Evolutionary conservation across 23 red algal species (phyloP), one percentile per base, ranked within the genome.

Genomic region (Cyanidium caldarium): DNA sequence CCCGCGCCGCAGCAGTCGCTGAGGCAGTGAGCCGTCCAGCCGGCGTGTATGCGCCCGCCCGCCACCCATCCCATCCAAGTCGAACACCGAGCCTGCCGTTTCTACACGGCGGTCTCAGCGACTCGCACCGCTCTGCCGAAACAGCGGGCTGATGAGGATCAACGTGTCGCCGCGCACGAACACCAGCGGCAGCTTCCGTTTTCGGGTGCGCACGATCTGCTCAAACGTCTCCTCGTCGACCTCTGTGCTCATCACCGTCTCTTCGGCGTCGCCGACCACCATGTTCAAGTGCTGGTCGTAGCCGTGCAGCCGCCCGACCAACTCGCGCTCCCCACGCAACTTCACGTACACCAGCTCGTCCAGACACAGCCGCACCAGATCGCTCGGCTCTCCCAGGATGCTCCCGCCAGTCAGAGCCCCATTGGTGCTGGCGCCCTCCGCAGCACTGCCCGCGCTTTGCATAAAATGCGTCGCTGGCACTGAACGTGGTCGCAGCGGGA

Each of bases 201-300:
- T 85, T 20, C 66, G 77, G 35, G 73, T 76, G 2, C 79, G 70
- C 28, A 98, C 34, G 12, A 98, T 83, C 72, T 98, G 68, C 74
- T 98, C 92, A 40, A 69, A 84, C 41, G 92, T 98, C 78, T 98
- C 92, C 38, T 82, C 71, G 68, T 98, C 92, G 16, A 88, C 76
- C 33, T 88, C 84, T 20, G 80, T 73, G 1, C 45, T 75, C 5
- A 71, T 79, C 41, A 86, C 57, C 23, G 84, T 98, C 71, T 98
- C 92, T 39, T 88, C 79, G 2, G 84, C 92, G 67, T 98, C 83
- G 30, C 84, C 82, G 2, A 98, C 66, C 33, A 98, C 78, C 80
- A 98, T 78, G 65, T 98, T 98, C 46, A 98, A 70, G 51, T 98
- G 92, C 82, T 98, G 92, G 70, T 98, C 92, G 69, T 87, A 98